These are phyloP conservation scores for Cutaneotrichosporon cavernicola DNA, from an alignment of 1,284 basidiomycete species.

Conservation along the genomic window DNA sequence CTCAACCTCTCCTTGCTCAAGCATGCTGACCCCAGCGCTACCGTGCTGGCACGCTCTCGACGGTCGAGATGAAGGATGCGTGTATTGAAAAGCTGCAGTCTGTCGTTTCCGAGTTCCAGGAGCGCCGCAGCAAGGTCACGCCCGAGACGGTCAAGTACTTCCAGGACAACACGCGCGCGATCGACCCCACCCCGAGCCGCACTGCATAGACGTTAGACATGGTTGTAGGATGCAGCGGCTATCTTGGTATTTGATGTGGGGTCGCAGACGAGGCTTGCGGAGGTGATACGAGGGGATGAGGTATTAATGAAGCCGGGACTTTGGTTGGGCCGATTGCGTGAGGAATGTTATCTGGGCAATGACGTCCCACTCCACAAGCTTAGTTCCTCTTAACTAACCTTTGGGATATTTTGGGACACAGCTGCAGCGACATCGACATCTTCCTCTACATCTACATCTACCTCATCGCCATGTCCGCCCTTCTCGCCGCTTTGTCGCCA, in stretches of 20 bases:
- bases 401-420: not conserved
- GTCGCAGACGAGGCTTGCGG: no score
- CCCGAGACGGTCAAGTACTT: conserved; percentile 74
- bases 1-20: not conserved
- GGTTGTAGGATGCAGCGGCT: not conserved
- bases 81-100: conserved; percentile 82
- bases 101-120: conserved; percentile 87
- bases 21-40: conserved; percentile 66
- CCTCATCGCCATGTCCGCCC: not conserved
- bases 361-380: not conserved
- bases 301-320: no score
- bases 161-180: conserved; percentile 81
- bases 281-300: no score
- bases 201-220: conserved; percentile 7
- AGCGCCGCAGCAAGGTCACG: conserved; percentile 78
- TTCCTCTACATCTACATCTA: not conserved
- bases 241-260: not conserved
- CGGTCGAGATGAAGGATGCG: conserved; percentile 86
- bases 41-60: conserved; percentile 80
- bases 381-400: not conserved
- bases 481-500: not conserved
- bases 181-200: conserved; percentile 57
- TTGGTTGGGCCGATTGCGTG: not conserved
- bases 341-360: not conserved
- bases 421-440: not conserved